These are phyloP conservation scores for Arthrobotrys sphaeroides DNA, from an alignment of 2,329 filamentous ascomycete species.

Conservation along the genomic window DNA sequence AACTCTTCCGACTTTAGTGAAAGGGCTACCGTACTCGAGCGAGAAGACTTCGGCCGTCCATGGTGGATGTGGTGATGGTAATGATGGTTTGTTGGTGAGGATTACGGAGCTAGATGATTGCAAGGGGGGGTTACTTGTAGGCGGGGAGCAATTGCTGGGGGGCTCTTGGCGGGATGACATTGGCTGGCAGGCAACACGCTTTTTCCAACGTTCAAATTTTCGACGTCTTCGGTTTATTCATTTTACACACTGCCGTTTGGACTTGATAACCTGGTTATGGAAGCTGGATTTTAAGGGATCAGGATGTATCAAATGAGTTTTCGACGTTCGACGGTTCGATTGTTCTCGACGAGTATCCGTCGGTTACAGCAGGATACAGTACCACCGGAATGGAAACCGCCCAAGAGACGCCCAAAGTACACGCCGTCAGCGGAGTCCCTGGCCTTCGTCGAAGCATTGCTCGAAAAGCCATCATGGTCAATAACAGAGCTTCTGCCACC, in stretches of 20 bases:
- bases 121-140: conserved; percentile 3
- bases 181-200: conserved; percentile 31
- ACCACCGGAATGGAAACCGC: neutral
- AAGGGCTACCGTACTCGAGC: conserved; percentile 46
- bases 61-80: conserved; percentile 36
- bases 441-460: conserved; percentile 61
- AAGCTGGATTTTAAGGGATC: neutral
- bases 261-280: neutral
- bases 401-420: neutral
- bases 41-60: conserved; percentile 59
- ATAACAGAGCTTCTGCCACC: conserved; percentile 58
- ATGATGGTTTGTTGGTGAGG: conserved; percentile 11
- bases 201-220: conserved; percentile 41
- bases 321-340: conserved; percentile 30
- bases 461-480: conserved; percentile 82
- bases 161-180: conserved; percentile 44
- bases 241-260: neutral
- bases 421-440: conserved; percentile 38
- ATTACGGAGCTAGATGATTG: neutral
- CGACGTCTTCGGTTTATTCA: neutral
- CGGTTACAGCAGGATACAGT: conserved; percentile 25
- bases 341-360: conserved; percentile 26
- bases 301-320: conserved; percentile 14
- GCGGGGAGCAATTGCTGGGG: conserved; percentile 15
- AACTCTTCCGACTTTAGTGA: neutral